Base-by-base conservation (phyloP, 2,329 filamentous ascomycete genomes). In the Talaromyces albobiverticillius region DNA sequence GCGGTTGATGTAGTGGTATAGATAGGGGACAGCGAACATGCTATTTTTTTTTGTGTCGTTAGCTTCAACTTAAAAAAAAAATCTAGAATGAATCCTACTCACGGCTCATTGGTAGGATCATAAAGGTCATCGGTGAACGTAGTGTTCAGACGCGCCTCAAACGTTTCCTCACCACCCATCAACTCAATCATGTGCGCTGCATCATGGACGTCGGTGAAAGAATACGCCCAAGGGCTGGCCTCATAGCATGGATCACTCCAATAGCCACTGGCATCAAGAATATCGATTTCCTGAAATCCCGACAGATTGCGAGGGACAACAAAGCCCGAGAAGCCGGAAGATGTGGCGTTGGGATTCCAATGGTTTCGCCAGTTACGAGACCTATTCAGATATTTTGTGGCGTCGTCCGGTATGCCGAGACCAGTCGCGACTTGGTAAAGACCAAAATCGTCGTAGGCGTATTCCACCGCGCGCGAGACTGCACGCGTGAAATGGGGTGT, bases 381-480 rank as follows among this genome's bases (percentile, higher is more conserved):
- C 0, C 83, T 79, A 0, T 68, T 67, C 0, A 81, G 63, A 56
- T 89, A 90, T 63, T 81, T 85, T 49, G 80, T 75, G 18, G 77
- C 74, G 46, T 88, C 86, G 0, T 64, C 70, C 3, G 74, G 72
- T 10, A 80, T 76, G 1, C 81, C 82, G 34, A 88, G 65, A 0
- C 72, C 75, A 6, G 76, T 74, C 0, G 86, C 86, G 53, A 90
- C 81, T 47, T 84, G 76, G 0, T 83, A 76, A 51, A 89, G 84
- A 57, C 82, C 83, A 62, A 84, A 92, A 70, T 91, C 88, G 60
- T 91, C 84, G 69, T 91, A 91, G 7, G 85, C 83, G 65, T 92
- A 92, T 66, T 92, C 88, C 0, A 91, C 80, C 0, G 87, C 90
- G 8, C 88, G 79, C 1, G 85, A 89, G 23, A 91, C 80, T 57